Evolutionary conservation across 768 basidiomycete genomes (phyloP).

Genomic region (Leccinum aurantiacum): DNA sequence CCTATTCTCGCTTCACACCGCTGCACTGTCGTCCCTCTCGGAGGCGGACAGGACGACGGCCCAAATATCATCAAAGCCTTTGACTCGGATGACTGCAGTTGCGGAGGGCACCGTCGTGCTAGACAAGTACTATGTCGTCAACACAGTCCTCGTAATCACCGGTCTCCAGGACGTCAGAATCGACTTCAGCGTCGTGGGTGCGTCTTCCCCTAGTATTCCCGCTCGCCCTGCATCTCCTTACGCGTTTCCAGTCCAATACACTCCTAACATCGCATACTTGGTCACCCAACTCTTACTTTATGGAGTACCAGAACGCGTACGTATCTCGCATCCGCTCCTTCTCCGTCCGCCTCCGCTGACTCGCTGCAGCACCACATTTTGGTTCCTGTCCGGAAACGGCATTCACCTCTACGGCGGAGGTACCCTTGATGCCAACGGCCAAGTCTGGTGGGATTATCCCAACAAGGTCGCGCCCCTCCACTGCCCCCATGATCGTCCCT

Average conservation of each 20-base stretch:
- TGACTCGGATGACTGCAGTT: constrained; percentile 8
- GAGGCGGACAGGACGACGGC: constrained; percentile 10
- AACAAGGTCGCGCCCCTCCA: constrained; percentile 23
- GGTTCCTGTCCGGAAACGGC: constrained; percentile 39
- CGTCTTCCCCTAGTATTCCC: constrained; percentile 5
- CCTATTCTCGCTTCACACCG: neutral
- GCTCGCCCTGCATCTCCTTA: neutral
- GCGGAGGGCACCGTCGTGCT: constrained; percentile 31
- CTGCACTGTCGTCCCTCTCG: constrained; percentile 29
- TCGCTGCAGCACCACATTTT: constrained; percentile 37
- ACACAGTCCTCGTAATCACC: constrained; percentile 39
- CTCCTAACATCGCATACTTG: constrained; percentile 42
- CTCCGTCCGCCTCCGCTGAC: neutral
- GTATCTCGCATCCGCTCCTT: neutral
- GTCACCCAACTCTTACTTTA: constrained; percentile 38
- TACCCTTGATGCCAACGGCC: constrained; percentile 45
- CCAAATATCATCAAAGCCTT: constrained; percentile 38
- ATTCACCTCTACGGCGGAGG: constrained; percentile 45
- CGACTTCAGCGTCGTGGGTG: constrained; percentile 38
- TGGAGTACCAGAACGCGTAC: constrained; percentile 46
- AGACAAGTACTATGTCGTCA: constrained; percentile 37
- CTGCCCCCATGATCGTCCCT: neutral
- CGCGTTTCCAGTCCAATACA: constrained; percentile 32
- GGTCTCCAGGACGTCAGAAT: constrained; percentile 40
- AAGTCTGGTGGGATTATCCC: constrained; percentile 40